Base-by-base conservation (phyloP, 495 filamentous ascomycete genomes). In the Aspergillus egyptiacus region DNA sequence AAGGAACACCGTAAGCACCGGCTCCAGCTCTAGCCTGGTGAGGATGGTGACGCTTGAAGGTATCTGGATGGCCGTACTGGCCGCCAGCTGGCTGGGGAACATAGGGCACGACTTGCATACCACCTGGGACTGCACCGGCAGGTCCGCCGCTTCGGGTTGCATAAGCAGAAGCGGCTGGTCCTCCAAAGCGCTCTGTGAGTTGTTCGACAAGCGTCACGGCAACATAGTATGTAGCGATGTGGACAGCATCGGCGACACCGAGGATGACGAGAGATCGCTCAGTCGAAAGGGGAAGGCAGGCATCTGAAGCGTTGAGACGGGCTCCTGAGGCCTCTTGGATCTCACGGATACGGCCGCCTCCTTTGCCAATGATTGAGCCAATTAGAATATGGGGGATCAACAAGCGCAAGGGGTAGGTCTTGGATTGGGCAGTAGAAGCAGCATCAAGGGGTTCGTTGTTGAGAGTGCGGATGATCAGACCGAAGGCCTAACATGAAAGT, bases 191-290 rank as follows among this genome's bases (percentile, higher is more conserved):
- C 60, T 97, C 91, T 3, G 89, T 96, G 39, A 98, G 79, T 65
- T 97, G 93, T 70, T 98, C 91, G 34, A 91, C 85, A 24, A 98
- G 79, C 6, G 93, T 97, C 65, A 89, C 93, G 11, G 89, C 91
- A 47, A 97, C 91, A 57, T 98, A 98, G 73, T 97, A 98, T 20
- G 91, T 94, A 20, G 93, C 93, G 63, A 98, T 98, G 67, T 98
- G 93, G 38, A 98, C 93, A 31, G 93, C 91, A 72, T 93, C 87
- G 42, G 87, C 87, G 34, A 93, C 87, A 59, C 87, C 87, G 62
- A 90, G 84, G 37, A 93, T 87, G 44, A 96, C 90, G n/a, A 98
- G 81, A 13, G 94, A 97, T 36, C 93, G 86, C 71, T 98, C 93
- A 33, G 87, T 93, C 8, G 93, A 97, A 32, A 96, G 71, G 17